Conservation (phyloP, 345 rosid genomes). For the Rhodamnia argentea region DNA sequence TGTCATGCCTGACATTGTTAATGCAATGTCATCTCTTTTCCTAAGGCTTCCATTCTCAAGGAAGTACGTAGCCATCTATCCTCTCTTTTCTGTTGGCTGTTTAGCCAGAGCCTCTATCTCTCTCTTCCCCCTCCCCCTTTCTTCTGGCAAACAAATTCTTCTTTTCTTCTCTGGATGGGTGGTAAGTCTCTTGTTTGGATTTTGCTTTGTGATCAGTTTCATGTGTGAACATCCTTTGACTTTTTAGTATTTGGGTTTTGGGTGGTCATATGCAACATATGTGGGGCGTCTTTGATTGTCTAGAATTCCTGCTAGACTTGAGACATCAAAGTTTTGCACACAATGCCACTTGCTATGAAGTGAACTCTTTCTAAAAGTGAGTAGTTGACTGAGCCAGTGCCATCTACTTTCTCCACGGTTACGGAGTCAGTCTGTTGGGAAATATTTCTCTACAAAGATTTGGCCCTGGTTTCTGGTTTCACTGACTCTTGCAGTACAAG, state of each 20-base stretch:
- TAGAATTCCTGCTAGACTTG: not conserved
- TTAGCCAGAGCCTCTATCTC: not conserved
- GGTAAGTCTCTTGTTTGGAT: not conserved
- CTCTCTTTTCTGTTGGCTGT: not conserved
- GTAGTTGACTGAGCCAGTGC: not conserved
- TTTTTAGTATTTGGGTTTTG: not conserved
- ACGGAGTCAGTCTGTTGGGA: not conserved
- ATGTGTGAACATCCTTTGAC: not conserved
- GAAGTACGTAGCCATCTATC: slow-evolving; percentile 28
- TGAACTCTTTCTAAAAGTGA: not conserved
- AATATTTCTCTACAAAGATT: not conserved
- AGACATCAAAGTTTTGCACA: not conserved
- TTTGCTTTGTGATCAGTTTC: not conserved
- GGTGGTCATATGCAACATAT: not conserved
- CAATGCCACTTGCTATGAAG: not conserved
- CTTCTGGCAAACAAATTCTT: not conserved
- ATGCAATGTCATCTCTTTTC: slow-evolving; percentile 64
- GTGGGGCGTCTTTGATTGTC: not conserved
- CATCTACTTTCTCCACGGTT: not conserved
- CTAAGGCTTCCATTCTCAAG: slow-evolving; percentile 89
- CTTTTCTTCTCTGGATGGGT: not conserved
- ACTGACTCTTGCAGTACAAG: not conserved
- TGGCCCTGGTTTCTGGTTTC: not conserved
- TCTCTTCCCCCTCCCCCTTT: not conserved
- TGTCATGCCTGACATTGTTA: slow-evolving; percentile 65